phyloP scores from a whole-genome alignment of 202 grass and related monocot species.

The Hordeum pubiflorum region DNA sequence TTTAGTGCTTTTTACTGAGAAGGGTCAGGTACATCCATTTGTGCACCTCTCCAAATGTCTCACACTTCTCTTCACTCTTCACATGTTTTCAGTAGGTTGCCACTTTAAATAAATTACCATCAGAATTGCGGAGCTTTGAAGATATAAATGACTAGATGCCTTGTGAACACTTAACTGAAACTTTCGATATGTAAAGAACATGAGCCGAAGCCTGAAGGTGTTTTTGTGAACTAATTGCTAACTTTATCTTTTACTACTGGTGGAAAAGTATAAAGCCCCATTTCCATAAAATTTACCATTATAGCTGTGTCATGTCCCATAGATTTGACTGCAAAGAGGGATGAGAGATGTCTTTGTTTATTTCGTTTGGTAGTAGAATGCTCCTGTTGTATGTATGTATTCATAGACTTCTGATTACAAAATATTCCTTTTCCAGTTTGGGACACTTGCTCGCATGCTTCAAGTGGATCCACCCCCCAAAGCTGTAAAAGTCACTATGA shows the following conservation, averaged over 20 bases:
- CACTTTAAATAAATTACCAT: background rate
- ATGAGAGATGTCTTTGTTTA: background rate
- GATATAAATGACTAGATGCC: background rate
- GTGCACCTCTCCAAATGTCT: background rate
- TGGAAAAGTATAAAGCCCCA: background rate
- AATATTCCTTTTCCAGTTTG: constrained; percentile 53
- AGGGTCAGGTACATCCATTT: constrained; percentile 66
- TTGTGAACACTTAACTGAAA: background rate
- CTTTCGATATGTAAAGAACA: background rate
- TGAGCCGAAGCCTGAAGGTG: background rate
- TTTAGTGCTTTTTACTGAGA: constrained; percentile 92
- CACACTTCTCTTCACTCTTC: constrained; percentile 24
- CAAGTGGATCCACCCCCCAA: constrained; percentile 96
- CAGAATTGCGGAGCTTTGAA: background rate
- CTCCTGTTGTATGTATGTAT: background rate
- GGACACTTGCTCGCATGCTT: constrained; percentile 95
- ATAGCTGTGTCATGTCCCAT: background rate
- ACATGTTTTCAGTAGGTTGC: constrained; percentile 11
- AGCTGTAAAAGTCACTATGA: constrained; percentile 94
- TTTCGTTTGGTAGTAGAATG: constrained; percentile 10
- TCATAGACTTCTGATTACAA: constrained; percentile 9
- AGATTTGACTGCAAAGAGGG: background rate
- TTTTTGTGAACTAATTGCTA: constrained; percentile 1
- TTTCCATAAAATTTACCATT: background rate
- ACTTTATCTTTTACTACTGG: background rate